phyloP scores from a whole-genome alignment of 495 filamentous ascomycete species.

The Rhypophila decipiens region DNA sequence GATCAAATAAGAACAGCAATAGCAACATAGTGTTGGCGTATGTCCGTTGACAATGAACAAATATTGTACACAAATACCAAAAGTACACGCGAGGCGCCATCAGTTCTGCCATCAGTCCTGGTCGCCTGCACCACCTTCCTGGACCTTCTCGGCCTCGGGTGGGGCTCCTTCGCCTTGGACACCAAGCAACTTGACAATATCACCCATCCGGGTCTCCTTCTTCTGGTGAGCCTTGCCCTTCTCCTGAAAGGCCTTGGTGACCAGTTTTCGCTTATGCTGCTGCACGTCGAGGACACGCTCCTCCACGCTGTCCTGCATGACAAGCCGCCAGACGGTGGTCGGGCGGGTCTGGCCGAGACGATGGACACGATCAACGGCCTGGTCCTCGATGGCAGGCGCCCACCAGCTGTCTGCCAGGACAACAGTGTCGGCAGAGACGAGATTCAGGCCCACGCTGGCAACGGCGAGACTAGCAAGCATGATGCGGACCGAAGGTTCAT shows the following conservation, averaged over 20 bases:
- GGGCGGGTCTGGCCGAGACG: slow-evolving; percentile 75
- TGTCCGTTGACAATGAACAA: too few relatives aligned
- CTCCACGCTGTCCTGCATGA: slow-evolving; percentile 83
- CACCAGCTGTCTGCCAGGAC: slow-evolving; percentile 83
- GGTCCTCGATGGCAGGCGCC: slow-evolving; percentile 90
- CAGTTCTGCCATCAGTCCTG: too few relatives aligned
- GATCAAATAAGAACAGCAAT: too few relatives aligned
- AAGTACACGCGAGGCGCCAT: too few relatives aligned
- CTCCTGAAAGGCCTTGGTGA: slow-evolving; percentile 70
- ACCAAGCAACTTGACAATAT: slow-evolving; percentile 34
- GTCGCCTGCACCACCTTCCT: too few relatives aligned
- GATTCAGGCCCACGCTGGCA: slow-evolving; percentile 82
- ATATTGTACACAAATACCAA: too few relatives aligned
- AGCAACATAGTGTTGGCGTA: too few relatives aligned
- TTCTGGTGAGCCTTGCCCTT: slow-evolving; percentile 39
- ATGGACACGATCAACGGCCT: slow-evolving; percentile 88
- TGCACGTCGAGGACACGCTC: slow-evolving; percentile 80
- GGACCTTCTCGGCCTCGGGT: too few relatives aligned
- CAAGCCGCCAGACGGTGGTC: slow-evolving; percentile 72
- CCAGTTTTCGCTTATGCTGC: slow-evolving; percentile 70
- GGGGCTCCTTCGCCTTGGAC: slow-evolving; percentile 10
- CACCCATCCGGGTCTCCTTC: slow-evolving; percentile 34
- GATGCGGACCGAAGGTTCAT: slow-evolving; percentile 63
- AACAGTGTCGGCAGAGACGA: slow-evolving; percentile 82
- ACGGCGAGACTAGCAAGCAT: slow-evolving; percentile 79